These are phyloP conservation scores for Pseudogymnoascus sp. DNA, from an alignment of 2,329 filamentous ascomycete genomes.

Conservation along the genomic window DNA sequence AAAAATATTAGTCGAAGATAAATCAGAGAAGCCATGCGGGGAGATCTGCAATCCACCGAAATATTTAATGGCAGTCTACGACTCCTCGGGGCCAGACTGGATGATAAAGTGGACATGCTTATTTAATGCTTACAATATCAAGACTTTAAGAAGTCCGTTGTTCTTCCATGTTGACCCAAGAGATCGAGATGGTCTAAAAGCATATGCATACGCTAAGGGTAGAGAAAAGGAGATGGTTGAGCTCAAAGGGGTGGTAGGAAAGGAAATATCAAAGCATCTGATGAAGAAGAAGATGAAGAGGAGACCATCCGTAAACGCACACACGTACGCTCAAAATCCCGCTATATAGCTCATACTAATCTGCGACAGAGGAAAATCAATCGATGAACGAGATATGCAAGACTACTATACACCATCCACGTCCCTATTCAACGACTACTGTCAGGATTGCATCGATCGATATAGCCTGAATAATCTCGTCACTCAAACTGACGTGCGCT, in stretches of 20 bases:
- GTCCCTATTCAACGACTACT: slow-evolving; percentile 54
- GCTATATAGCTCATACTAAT: slow-evolving; percentile 14
- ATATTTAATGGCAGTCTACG: slow-evolving; percentile 51
- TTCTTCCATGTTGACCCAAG: slow-evolving; percentile 73
- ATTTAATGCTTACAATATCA: slow-evolving; percentile 61
- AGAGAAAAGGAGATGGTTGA: slow-evolving; percentile 58
- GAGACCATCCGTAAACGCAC: slow-evolving; percentile 23
- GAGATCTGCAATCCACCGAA: slow-evolving; percentile 24
- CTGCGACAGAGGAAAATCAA: slow-evolving; percentile 28
- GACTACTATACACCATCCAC: slow-evolving; percentile 62
- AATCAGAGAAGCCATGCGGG: slow-evolving; percentile 24
- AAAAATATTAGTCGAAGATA: slow-evolving; percentile 30
- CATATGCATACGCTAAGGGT: slow-evolving; percentile 54
- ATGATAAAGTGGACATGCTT: slow-evolving; percentile 62
- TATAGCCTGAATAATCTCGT: slow-evolving; percentile 53
- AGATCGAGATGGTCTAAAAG: slow-evolving; percentile 65
- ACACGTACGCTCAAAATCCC: not conserved
- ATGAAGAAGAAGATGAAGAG: slow-evolving; percentile 51
- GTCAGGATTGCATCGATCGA: slow-evolving; percentile 44
- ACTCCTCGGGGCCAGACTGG: slow-evolving; percentile 56
- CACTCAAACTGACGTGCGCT: slow-evolving; percentile 38
- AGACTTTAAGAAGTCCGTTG: slow-evolving; percentile 68
- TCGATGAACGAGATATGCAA: slow-evolving; percentile 59
- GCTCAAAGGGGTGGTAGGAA: slow-evolving; percentile 66
- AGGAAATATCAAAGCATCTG: slow-evolving; percentile 70